phyloP scores from a whole-genome alignment of 2,329 filamentous ascomycete species.

The Volutella citrinella region DNA sequence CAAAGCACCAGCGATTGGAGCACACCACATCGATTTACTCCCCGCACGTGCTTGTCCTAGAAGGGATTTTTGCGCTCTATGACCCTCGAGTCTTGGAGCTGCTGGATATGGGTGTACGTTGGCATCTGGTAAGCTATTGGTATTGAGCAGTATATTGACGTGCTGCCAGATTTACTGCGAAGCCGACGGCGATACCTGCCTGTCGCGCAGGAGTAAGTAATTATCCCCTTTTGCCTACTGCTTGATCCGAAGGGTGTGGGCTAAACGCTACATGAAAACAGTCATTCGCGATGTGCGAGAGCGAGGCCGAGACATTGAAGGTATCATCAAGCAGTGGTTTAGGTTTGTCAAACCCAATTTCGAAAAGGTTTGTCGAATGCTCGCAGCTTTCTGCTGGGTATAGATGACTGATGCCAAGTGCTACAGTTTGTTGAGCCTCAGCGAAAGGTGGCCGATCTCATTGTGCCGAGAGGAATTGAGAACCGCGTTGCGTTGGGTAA shows the following conservation, averaged over 20 bases:
- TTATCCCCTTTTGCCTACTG: too few species aligned
- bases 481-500: constrained; percentile 85
- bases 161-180: constrained; percentile 79
- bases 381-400: too few species aligned
- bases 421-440: constrained; percentile 89
- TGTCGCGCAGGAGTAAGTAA: constrained; percentile 81
- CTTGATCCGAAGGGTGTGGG: too few species aligned
- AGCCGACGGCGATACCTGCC: constrained; percentile 89
- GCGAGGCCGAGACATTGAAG: constrained; percentile 86
- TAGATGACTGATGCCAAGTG: constrained; percentile 9
- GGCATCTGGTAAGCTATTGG: too few species aligned
- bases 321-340: constrained; percentile 98
- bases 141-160: constrained; percentile 1
- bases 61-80: constrained; percentile 94
- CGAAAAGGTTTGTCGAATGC: constrained; percentile 55
- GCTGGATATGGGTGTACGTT: constrained; percentile 78
- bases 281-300: constrained; percentile 86
- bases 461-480: constrained; percentile 90
- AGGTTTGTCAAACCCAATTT: constrained; percentile 95
- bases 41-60: constrained; percentile 89
- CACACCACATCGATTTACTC: constrained; percentile 90
- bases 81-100: constrained; percentile 82
- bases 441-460: constrained; percentile 86
- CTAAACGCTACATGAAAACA: too few species aligned
- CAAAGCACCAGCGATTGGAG: constrained; percentile 77